Evolutionary conservation across 371 early-diverging fungal genomes (phyloP), one percentile per base, ranked within the genome.

Genomic region (Actinomortierella wolfii): DNA sequence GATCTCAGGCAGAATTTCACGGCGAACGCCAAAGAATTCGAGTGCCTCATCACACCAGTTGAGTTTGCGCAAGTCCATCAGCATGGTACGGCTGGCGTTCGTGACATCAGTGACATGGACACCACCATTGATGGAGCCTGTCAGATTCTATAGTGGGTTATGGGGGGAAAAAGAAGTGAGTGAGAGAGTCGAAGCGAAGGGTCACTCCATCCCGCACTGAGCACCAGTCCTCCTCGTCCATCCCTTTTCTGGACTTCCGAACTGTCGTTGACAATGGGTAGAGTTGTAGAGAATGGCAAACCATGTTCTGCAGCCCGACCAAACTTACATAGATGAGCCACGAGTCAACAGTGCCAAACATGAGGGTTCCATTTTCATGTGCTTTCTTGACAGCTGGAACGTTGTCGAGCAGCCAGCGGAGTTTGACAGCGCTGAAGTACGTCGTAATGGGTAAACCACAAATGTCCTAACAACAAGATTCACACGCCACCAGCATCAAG

Each of bases 391-490:
- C 94, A 24, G 67, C 83, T 6, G 79, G 67, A 1, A 86, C 87
- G 68, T 97, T 86, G 54, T 97, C 93, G 46, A 97, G 65, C 83
- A 97, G 77, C 98, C 98, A 97, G 41, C 87, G 85, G 62, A 97
- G 67, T 78, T 97, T 97, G 54, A 95, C 87, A 0, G 92, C 98
- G 49, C 91, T 88, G 65, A 98, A 98, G 77, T 98, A 98, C 5
- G 97, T 96, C 9, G 94, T 88, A 18, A 97, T 63, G n/a, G 96
- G 96, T 15, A 97, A 82, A 6, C 97, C 98, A 75, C 93, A 94
- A 29, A 83, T 82, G 2, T 78, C 59, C 66, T 81, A 77, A 24
- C 58, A 55, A 44, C 40, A 21, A 21, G 6, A 23, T 48, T 48
- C 24, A n/a, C n/a, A 5, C 24, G 11, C n/a, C 7, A 52, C 25